These are phyloP conservation scores for Coprinopsis sp. DNA, from an alignment of 768 basidiomycete species.

Conservation along the genomic window DNA sequence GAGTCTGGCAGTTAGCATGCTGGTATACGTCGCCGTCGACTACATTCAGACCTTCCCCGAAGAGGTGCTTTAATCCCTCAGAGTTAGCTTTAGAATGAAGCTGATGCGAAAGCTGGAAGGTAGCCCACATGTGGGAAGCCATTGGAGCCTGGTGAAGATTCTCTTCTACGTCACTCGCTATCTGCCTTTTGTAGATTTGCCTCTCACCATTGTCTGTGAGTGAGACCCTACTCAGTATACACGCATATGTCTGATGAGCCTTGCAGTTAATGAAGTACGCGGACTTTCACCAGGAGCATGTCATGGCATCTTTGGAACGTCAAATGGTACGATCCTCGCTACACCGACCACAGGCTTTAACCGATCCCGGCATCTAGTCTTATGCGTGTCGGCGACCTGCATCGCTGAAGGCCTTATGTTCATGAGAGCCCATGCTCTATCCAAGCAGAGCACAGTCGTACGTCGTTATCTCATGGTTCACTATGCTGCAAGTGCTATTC, in stretches of 20 bases:
- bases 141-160: conserved; percentile 3
- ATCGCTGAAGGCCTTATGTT: conserved; percentile 1
- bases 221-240: not conserved
- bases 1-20: not conserved
- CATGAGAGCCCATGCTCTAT: not conserved
- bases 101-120: not conserved
- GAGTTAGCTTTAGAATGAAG: not conserved
- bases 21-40: not conserved
- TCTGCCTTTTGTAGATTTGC: conserved; percentile 7
- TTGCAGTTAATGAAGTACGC: not conserved
- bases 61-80: not conserved
- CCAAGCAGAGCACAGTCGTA: not conserved
- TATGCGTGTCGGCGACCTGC: not conserved
- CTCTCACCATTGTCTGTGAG: conserved; percentile 5
- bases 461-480: not conserved
- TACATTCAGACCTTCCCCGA: not conserved
- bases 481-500: not conserved
- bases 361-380: not conserved
- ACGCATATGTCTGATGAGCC: not conserved
- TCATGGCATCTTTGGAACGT: conserved; percentile 1
- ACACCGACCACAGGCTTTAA: not conserved
- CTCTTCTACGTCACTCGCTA: conserved; percentile 7
- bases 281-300: not conserved
- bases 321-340: not conserved
- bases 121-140: conserved; percentile 4